These are phyloP conservation scores for Trichocladium uniseriatum DNA, from an alignment of 495 filamentous ascomycete genomes.

Conservation along the genomic window DNA sequence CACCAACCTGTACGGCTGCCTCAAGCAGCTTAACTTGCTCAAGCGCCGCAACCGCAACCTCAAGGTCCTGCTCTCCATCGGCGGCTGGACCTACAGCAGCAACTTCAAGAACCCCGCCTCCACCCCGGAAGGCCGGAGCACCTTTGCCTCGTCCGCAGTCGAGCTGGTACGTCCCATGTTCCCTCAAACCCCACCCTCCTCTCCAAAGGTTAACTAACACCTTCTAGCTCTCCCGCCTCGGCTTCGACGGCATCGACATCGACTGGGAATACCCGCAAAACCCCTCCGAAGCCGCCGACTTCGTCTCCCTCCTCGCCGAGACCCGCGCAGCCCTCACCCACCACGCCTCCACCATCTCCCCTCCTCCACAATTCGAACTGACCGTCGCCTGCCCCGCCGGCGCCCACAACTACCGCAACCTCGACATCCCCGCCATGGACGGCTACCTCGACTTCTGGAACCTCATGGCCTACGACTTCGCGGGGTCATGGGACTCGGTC, in stretches of 20 bases:
- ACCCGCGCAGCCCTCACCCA: slow-evolving; percentile 54
- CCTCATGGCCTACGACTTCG: slow-evolving; percentile 78
- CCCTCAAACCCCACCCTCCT: not conserved
- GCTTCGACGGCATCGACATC: slow-evolving; percentile 51
- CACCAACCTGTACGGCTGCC: slow-evolving; percentile 78
- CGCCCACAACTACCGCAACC: slow-evolving; percentile 62
- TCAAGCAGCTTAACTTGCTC: slow-evolving; percentile 87
- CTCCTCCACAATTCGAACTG: slow-evolving; percentile 58
- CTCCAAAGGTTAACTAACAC: too few species aligned
- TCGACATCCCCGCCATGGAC: slow-evolving; percentile 69
- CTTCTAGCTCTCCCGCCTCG: slow-evolving; percentile 48
- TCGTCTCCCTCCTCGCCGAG: slow-evolving; percentile 62
- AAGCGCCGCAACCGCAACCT: slow-evolving; percentile 83
- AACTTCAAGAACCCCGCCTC: slow-evolving; percentile 74
- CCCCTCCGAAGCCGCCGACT: slow-evolving; percentile 56
- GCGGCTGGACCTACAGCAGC: slow-evolving; percentile 89
- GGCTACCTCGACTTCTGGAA: slow-evolving; percentile 87
- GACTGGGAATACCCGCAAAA: slow-evolving; percentile 55
- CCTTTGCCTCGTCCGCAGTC: slow-evolving; percentile 61
- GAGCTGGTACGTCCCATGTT: slow-evolving; percentile 36
- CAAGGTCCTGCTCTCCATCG: slow-evolving; percentile 87
- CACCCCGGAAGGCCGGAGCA: slow-evolving; percentile 49
- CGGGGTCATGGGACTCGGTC: slow-evolving; percentile 64
- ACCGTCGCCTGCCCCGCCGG: slow-evolving; percentile 67
- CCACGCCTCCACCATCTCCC: slow-evolving; percentile 39